Evolutionary conservation across 352 stramenopile genomes (phyloP), one percentile per base, ranked within the genome.

Genomic region (Phytophthora sojae): DNA sequence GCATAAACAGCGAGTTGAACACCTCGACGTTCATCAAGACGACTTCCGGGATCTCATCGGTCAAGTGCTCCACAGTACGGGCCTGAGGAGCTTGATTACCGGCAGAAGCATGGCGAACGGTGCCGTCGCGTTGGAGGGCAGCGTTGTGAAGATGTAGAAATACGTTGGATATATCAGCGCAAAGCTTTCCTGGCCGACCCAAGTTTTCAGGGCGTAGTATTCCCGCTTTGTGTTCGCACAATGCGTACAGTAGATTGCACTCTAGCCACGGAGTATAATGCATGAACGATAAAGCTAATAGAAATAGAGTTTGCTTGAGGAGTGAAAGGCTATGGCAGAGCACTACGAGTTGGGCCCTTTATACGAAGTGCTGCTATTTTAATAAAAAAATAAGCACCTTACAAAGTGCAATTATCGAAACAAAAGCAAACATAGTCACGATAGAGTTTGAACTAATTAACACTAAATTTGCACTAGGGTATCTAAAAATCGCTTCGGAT

Each of bases 11-110:
- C 8, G 77, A 73, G 45, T 75, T 79, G 37, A 77, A 85, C 26
- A 83, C 71, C 44, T 83, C 68, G 1, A 85, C 63, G 26, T 75
- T 83, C 68, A 83, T 75, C 21, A 82, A 67, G 15, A 85, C 68
- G 9, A 79, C 55, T 29, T 65, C 57, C 2, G 67, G 71, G 14
- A 70, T 65, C 21, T 69, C 44, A 21, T 79, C 67, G 5, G 52
- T 60, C 30, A 76, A 15, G 29, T 71, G 69, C 12, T 49, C 26
- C 23, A 65, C 56, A 0, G 47, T 71, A 0, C 57, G 56, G 4
- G 61, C 67, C 61, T 15, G 7, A 71, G 2, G 8, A 80, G 39
- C 51, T 83, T 83, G 15, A 82, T 69, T 0, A 70, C 17, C 17
- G 75, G 64, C 12, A 82, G 55, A 15, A 75, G 17, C n/a, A 80